Base-by-base conservation (phyloP, 1,284 basidiomycete species). In the Naganishia albida region DNA sequence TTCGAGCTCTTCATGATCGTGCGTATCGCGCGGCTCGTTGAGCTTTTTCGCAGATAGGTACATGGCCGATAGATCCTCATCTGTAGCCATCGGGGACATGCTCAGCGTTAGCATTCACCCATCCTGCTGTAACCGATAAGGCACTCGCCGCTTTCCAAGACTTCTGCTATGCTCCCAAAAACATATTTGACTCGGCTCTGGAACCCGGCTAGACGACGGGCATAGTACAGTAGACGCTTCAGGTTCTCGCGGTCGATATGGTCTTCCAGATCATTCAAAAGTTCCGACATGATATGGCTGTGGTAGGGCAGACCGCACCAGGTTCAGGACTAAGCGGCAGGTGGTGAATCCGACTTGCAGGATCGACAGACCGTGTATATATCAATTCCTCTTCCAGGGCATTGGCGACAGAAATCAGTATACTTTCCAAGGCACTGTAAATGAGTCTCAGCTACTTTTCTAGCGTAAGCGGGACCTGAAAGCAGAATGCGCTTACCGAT, bases 1-100 rank as follows among this genome's bases (percentile, higher is more conserved):
- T 75, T 99, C 95, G 1, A 98, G 82, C 70, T 98, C 93, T 70
- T 94, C 90, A 74, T 97, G 93, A 74, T 96, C 93, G 71, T 88
- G 82, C 52, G 83, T 73, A 20, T 83, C 81, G 25, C 88, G 83
- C 13, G 81, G 78, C 0, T 81, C 71, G 13, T 84, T 83, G 30
- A 85, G 85, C 70, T 85, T 85, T 77, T 89, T 89, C 73, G 91
- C 90, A 0, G 86, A 90, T 55, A 96, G 84, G 78, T 95, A 93
- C 91, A 95, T 94, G 0, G 89, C 89, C 42, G 86, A 86, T 73
- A 99, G 80, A 77, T 99, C 95, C 75, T 96, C 93, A 72, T 96
- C 93, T 93, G 69, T 7, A 42, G 28, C 12, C 18, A 20, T 44
- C 23, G 46, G 10, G 10, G 6, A 34, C 34, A 10, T 4, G 34